Evolutionary conservation across 208 protist genomes (phyloP), one percentile per base, ranked within the genome.

Genomic region (Leishmania tarentolae): DNA sequence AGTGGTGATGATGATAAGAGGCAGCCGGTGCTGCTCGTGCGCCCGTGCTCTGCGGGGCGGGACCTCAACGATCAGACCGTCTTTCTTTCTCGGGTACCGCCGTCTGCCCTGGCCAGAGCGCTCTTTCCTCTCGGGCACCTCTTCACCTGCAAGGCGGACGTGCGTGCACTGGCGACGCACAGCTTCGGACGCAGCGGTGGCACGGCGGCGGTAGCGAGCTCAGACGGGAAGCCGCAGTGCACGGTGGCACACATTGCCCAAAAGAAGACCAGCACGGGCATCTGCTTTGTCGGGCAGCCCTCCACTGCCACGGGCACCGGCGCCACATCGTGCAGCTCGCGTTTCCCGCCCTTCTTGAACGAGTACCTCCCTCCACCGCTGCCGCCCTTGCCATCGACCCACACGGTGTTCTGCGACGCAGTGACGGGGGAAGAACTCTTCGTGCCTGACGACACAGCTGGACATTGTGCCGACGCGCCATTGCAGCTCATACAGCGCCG

Each of bases 11-110:
- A 50, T 8, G 47, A 17, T n/a, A 44, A 66, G 21, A 56, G n/a
- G 11, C 35, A 61, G 50, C 7, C 44, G 24, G 71, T 75, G 52
- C 86, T 95, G 61, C 83, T 97, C 75, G 76, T 88, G 50, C 84
- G 87, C 40, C 92, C 94, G 17, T 89, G 90, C 81, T 90, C 86
- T 44, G 89, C 87, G 4, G 76, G 76, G 2, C 31, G 79, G 35
- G 94, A 97, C 78, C 82, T 93, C 42, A 97, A 96, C 65, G 92
- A 97, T 66, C 92, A 97, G 74, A 94, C 90, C 7, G 40, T 90
- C 21, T 96, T 96, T 81, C 83, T 96, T 15, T 82, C 90, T 24
- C 89, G 88, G 24, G 84, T 97, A 53, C 79, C 83, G 57, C 71
- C 76, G 31, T 63, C 76, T 5, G 81, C 83, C 66, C 65, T 85